These are phyloP conservation scores for Lotmaria passim DNA, from an alignment of 208 protist species.

Conservation along the genomic window DNA sequence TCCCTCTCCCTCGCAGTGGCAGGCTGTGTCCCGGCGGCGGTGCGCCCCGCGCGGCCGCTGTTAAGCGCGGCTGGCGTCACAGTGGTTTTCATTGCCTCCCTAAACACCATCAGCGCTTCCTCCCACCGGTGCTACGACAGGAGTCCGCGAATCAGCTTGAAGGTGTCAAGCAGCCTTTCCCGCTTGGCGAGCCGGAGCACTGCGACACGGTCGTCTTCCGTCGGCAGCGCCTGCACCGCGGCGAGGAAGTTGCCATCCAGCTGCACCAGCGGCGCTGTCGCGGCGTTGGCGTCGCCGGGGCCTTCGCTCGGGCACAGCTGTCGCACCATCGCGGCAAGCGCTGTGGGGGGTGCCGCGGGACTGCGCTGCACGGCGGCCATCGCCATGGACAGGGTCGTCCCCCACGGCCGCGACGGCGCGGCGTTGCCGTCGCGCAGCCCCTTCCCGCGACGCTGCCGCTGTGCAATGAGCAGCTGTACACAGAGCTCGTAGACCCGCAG, in stretches of 20 bases:
- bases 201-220: slow-evolving; percentile 29
- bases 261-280: slow-evolving; percentile 33
- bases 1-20: background rate
- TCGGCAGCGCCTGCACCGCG: slow-evolving; percentile 43
- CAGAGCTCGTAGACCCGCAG: slow-evolving; percentile 49
- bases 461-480: slow-evolving; percentile 40
- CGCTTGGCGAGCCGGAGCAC: slow-evolving; percentile 36
- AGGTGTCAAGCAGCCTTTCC: slow-evolving; percentile 44
- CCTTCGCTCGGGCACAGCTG: slow-evolving; percentile 8
- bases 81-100: slow-evolving; percentile 26
- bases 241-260: slow-evolving; percentile 67
- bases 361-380: slow-evolving; percentile 42
- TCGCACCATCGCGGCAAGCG: slow-evolving; percentile 28
- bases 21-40: background rate
- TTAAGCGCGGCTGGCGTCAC: background rate
- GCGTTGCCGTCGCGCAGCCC: background rate
- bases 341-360: slow-evolving; percentile 17
- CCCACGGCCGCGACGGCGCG: slow-evolving; percentile 34
- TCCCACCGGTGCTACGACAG: slow-evolving; percentile 39
- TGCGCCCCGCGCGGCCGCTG: background rate
- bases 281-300: background rate
- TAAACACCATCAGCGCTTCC: slow-evolving; percentile 48
- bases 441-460: background rate
- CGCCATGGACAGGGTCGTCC: slow-evolving; percentile 63
- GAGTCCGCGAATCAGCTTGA: slow-evolving; percentile 64